phyloP scores from a whole-genome alignment of 257 asterid genomes.

The Forsythia viridissima region DNA sequence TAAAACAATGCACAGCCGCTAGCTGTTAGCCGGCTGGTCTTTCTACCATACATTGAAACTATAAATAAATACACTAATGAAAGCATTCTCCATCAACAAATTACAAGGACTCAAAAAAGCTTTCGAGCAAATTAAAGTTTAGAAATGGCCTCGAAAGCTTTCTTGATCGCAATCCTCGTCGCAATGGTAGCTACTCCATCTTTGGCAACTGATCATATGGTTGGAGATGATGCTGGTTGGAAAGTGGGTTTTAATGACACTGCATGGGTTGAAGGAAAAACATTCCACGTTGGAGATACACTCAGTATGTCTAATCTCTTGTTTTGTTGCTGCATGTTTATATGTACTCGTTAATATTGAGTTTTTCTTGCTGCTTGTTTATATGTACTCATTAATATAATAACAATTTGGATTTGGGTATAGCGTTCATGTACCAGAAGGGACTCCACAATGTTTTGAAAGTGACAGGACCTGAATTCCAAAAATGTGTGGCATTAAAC shows the following conservation, averaged over 20 bases:
- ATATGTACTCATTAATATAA: background rate
- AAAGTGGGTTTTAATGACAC: background rate
- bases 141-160: background rate
- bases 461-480: constrained; percentile 33
- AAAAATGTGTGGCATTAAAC: constrained; percentile 26
- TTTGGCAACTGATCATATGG: background rate
- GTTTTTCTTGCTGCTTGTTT: background rate
- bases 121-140: background rate
- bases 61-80: background rate
- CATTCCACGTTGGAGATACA: constrained; percentile 30
- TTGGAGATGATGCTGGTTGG: constrained; percentile 12
- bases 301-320: constrained; percentile 16
- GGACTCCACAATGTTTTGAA: constrained; percentile 36
- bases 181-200: background rate
- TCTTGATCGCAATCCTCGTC: background rate
- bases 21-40: constrained; percentile 15
- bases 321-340: background rate
- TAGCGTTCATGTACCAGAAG: constrained; percentile 32
- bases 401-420: background rate
- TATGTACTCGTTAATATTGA: background rate
- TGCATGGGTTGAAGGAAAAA: background rate
- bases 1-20: background rate
- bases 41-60: background rate
- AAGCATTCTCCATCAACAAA: too few species aligned
- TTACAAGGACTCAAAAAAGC: background rate